Conservation (phyloP, 192 early-diverging fungal species). For the Coemansia sp. region DNA sequence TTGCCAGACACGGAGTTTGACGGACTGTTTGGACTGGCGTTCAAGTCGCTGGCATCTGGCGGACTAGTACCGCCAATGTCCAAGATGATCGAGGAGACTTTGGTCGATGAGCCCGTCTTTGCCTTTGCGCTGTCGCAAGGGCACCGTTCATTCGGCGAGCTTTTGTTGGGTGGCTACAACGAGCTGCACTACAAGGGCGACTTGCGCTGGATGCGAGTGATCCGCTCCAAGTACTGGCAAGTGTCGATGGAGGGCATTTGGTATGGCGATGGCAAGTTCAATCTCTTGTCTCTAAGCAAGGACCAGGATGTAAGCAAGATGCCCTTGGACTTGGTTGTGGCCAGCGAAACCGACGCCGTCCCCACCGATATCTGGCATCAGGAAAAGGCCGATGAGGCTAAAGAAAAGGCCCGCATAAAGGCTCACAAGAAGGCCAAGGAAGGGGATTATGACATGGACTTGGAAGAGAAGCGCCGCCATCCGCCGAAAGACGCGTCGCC, state of each 20-base stretch:
- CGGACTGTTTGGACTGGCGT: constrained; percentile 55
- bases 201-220: constrained; percentile 55
- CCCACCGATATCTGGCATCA: constrained; percentile 9
- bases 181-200: constrained; percentile 56
- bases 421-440: constrained; percentile 29
- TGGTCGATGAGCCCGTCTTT: constrained; percentile 51
- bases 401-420: constrained; percentile 18
- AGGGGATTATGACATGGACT: constrained; percentile 24
- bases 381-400: constrained; percentile 17
- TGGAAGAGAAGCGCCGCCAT: constrained; percentile 21
- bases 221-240: constrained; percentile 62
- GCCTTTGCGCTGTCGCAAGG: constrained; percentile 49
- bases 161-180: constrained; percentile 58
- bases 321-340: constrained; percentile 34
- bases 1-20: constrained; percentile 51
- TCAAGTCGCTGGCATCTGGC: constrained; percentile 42
- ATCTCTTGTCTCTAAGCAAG: constrained; percentile 45
- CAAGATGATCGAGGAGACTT: constrained; percentile 45
- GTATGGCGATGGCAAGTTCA: constrained; percentile 50
- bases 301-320: constrained; percentile 32
- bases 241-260: constrained; percentile 50
- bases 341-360: constrained; percentile 15
- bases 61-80: constrained; percentile 49
- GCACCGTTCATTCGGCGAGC: constrained; percentile 42
- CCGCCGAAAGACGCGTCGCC: constrained; percentile 36